Base-by-base conservation (phyloP, 208 protist species). In the Trypanosoma lewisi region DNA sequence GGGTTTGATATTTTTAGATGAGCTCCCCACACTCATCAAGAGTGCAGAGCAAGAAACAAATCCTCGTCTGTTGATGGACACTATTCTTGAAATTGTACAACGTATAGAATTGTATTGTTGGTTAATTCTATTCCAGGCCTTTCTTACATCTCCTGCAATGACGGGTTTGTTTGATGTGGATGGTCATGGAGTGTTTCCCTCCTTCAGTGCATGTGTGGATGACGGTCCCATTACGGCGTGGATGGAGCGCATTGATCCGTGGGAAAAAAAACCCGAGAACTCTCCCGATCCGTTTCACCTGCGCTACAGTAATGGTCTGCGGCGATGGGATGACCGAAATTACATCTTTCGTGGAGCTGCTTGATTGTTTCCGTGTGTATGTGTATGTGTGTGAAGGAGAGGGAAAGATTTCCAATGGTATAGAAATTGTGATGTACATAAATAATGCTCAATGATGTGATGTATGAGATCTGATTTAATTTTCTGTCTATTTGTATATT, bases 301-400 rank as follows among this genome's bases (percentile, higher is more conserved):
- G 9, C 81, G 82, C 28, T 95, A 93, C 67, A 87, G 78, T 8
- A 91, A 95, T 54, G 78, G 76, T 11, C 71, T 93, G 42, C 83
- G 89, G 21, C 74, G 89, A 0, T 95, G 89, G 89, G 89, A 95
- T 52, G 72, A 81, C 33, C 63, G 70, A 17, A 65, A 79, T 51
- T 95, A 91, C 78, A 84, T 95, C 27, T 89, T 78, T 56, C 30
- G 28, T 23, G 68, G 54, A 11, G 59, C 52, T 23, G 17, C 54
- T 45, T 61, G 28, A 53, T 28, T 11, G n/a, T 19, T 44, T 44
- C 6, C 2, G 11, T 44, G n/a, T n/a, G n/a, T n/a, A n/a, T n/a
- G n/a, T n/a, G n/a, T n/a, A n/a, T n/a, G n/a, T n/a, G n/a, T n/a
- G n/a, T n/a, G n/a, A n/a, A n/a, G n/a, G n/a, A n/a, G n/a, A n/a